Percentiles rank a stretch among this genome's conserved stretches.
Conservation (phyloP, 208 protist genomes). For the Porcisia deanei region DNA sequence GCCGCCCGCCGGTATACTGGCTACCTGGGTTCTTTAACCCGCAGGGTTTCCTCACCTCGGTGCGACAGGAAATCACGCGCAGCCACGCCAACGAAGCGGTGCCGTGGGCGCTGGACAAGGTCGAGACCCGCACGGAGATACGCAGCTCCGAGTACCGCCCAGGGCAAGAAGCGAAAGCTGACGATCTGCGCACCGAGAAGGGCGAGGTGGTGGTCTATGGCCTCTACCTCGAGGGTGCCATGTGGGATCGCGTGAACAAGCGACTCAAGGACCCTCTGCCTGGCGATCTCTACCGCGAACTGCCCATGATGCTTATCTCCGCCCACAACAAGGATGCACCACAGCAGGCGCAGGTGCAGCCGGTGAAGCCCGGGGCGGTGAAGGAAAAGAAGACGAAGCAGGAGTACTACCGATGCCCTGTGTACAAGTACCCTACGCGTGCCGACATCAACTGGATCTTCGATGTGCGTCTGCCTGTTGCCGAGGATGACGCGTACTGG, state of each 20-base stretch:
- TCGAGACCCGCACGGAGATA: constrained; percentile 95
- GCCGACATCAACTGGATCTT: constrained; percentile 98
- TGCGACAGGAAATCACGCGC: constrained; percentile 96
- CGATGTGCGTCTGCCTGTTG: constrained; percentile 94
- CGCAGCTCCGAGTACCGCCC: constrained; percentile 89
- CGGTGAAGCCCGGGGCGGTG: constrained; percentile 59
- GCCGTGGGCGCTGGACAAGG: constrained; percentile 97
- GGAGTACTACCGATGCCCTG: constrained; percentile 97
- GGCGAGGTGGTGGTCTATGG: constrained; percentile 98
- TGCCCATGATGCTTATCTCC: constrained; percentile 96
- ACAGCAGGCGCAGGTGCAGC: constrained; percentile 47
- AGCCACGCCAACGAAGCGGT: constrained; percentile 89
- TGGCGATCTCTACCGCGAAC: constrained; percentile 94
- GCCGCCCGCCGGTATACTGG: constrained; percentile 95
- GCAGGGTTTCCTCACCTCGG: constrained; percentile 98
- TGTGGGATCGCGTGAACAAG: constrained; percentile 96
- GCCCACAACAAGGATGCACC: constrained; percentile 91
- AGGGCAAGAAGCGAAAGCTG: constrained; percentile 91
- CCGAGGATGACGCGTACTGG: constrained; percentile 96
- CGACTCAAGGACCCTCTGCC: constrained; percentile 93
- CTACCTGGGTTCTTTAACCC: constrained; percentile 99
- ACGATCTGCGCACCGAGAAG: constrained; percentile 89
- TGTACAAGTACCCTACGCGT: constrained; percentile 96
- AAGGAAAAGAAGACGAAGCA: constrained; percentile 91
- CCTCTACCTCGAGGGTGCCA: constrained; percentile 97